These are phyloP conservation scores for Malassezia dermatis DNA, from an alignment of 1,284 basidiomycete species.

Conservation along the genomic window DNA sequence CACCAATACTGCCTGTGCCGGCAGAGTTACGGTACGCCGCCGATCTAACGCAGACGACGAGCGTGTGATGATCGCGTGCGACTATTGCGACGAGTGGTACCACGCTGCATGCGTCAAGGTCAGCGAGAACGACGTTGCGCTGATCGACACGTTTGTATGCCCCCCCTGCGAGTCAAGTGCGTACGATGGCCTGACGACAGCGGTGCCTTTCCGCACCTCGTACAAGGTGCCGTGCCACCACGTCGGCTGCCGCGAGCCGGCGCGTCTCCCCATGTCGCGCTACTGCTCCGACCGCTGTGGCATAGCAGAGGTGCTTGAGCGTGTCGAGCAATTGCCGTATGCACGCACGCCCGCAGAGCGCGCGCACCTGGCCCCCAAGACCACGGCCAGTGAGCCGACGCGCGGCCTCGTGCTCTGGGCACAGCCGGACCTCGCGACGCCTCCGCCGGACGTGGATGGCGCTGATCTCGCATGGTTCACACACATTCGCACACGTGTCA, in stretches of 20 bases:
- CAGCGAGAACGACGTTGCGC: slow-evolving; percentile 23
- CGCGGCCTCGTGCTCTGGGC: slow-evolving; percentile 9
- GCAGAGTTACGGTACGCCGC: background rate
- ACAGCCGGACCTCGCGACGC: background rate
- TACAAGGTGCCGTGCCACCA: slow-evolving; percentile 26
- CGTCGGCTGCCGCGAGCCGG: slow-evolving; percentile 22
- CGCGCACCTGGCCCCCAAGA: background rate
- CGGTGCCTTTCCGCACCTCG: slow-evolving; percentile 21
- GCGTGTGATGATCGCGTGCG: slow-evolving; percentile 42
- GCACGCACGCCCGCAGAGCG: background rate
- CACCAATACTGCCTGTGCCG: slow-evolving; percentile 12
- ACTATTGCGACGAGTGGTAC: slow-evolving; percentile 39
- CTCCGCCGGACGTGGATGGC: background rate
- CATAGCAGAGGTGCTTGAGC: slow-evolving; percentile 17
- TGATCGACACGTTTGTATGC: slow-evolving; percentile 37
- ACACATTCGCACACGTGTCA: background rate
- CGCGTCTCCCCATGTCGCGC: slow-evolving; percentile 25
- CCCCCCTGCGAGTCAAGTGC: slow-evolving; percentile 23
- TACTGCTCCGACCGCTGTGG: slow-evolving; percentile 39
- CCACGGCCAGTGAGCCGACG: background rate
- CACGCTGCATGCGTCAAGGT: slow-evolving; percentile 33
- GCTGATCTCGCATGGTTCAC: background rate
- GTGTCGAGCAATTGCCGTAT: slow-evolving; percentile 2
- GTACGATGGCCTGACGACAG: background rate
- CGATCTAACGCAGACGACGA: slow-evolving; percentile 21